Evolutionary conservation across 108 stramenopile species (phyloP), one percentile per base, ranked within the genome.

Genomic region (Pelagomonas calceolata): DNA sequence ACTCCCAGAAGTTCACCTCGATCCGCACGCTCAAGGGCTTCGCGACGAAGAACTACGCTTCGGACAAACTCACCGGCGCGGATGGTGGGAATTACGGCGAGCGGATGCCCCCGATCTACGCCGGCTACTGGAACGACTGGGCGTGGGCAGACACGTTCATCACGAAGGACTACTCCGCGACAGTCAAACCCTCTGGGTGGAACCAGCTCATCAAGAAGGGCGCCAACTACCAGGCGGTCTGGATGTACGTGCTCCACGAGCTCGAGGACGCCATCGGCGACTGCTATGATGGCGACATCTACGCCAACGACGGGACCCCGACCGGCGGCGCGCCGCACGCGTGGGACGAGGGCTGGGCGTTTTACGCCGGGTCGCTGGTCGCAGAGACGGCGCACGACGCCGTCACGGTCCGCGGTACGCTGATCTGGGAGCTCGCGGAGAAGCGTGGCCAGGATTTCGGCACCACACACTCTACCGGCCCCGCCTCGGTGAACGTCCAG

Each of bases 281-380:
- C 21, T 60, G 51, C 51, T 17, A 16, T 1, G 51, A 4, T 1
- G 51, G 51, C 21, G 26, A 60, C 51, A 3, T 60, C 21, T 17
- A 12, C 51, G 7, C 51, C 51, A 26, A 26, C 21, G n/a, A n/a
- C n/a, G n/a, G n/a, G n/a, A n/a, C n/a, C n/a, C n/a, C n/a, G n/a
- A n/a, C n/a, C n/a, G n/a, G n/a, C n/a, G 51, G 51, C 21, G 51
- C 51, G 51, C 21, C 21, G 21, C 51, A 60, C 51, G 51, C 51
- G 21, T 60, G 51, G 51, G 51, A 60, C 51, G 51, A 60, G 51
- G 51, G 51, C 51, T 60, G 51, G 51, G 51, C 51, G 21, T 60
- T 60, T 26, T 60, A 26, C 21, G 51, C 10, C 7, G 51, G 51
- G 7, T 60, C 51, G 21, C 1, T 60, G 9, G 0, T 26, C 21